Base-by-base conservation (phyloP, 176 grass and related monocot genomes). In the Panicum miliaceum region DNA sequence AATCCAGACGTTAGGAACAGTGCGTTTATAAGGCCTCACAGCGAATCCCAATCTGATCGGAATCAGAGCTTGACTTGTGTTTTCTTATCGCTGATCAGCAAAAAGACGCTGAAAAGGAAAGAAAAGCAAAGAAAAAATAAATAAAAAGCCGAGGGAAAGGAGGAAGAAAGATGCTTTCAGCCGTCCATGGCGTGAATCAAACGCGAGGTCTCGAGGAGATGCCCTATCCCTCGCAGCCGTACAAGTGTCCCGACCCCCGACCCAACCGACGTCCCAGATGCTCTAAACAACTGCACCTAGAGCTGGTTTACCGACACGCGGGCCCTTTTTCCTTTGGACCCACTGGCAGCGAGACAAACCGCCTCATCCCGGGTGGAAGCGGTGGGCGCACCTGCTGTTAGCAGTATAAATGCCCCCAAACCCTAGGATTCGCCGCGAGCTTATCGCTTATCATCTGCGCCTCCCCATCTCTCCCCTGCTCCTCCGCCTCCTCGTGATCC, bases 171-270 rank as follows among this genome's bases (percentile, higher is more conserved):
- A 91, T 85, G 78, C 77, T 74, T 80, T 69, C 3, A 50, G 76
- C 81, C 70, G 83, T 76, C 82, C 50, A 61, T 68, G 40, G 86
- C 90, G 90, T 92, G 66, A 45, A 70, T 82, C 78, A 79, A 83
- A 92, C 90, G 90, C 90, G 57, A 83, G n/a, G n/a, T n/a, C n/a
- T n/a, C n/a, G n/a, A n/a, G 41, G 26, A 79, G 58, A 89, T 92
- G 73, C 78, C 50, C 45, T 57, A 16, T 50, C 42, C 11, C 32
- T 73, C 26, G 3, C 3, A 4, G 57, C 90, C 78, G 52, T 85
- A 86, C 86, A 92, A 83, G 73, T 68, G 82, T 61, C 35, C 37
- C 64, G 1, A 50, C 46, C 5, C 1, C 1, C 32, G 65, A n/a
- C 75, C 56, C 25, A 79, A 75, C 18, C 23, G 12, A 86, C 74